Conservation (phyloP, 371 early-diverging fungal species). For the Mortierella sp. region DNA sequence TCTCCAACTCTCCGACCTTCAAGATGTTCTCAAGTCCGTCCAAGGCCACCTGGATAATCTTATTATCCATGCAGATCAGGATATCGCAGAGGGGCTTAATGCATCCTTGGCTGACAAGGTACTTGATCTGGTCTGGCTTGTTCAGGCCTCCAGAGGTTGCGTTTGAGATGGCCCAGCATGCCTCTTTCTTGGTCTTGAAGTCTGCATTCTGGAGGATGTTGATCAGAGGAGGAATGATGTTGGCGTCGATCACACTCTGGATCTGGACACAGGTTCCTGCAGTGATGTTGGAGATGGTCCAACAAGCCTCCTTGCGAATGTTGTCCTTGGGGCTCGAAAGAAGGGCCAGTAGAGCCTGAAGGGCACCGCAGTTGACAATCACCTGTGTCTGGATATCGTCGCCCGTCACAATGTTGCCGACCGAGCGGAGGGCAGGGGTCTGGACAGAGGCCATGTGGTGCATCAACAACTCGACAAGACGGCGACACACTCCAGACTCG, state of each 20-base stretch:
- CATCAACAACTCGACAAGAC: constrained; percentile 93
- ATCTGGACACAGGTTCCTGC: constrained; percentile 98
- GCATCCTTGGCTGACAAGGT: constrained; percentile 91
- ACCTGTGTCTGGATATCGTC: constrained; percentile 98
- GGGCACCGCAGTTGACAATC: constrained; percentile 91
- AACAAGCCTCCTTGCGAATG: constrained; percentile 99
- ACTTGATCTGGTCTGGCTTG: constrained; percentile 90
- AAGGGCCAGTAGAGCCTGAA: constrained; percentile 85
- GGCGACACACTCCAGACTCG: constrained; percentile 93
- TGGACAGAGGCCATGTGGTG: constrained; percentile 89
- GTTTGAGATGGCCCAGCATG: constrained; percentile 99
- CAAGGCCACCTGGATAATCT: constrained; percentile 94
- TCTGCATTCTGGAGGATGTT: constrained; percentile 91
- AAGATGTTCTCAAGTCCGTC: constrained; percentile 98
- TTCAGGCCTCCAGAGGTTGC: constrained; percentile 94
- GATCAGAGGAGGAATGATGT: constrained; percentile 93
- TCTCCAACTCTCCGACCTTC: constrained; percentile 91
- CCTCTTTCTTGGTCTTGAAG: constrained; percentile 99
- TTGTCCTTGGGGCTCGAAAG: constrained; percentile 90
- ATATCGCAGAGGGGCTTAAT: constrained; percentile 97
- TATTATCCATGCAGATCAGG: constrained; percentile 90
- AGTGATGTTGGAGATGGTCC: constrained; percentile 99
- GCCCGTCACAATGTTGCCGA: constrained; percentile 99
- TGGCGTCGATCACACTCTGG: constrained; percentile 94
- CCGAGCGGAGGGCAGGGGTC: constrained; percentile 97